These are phyloP conservation scores for Suillus americanus DNA, from an alignment of 768 basidiomycete genomes.

Conservation along the genomic window DNA sequence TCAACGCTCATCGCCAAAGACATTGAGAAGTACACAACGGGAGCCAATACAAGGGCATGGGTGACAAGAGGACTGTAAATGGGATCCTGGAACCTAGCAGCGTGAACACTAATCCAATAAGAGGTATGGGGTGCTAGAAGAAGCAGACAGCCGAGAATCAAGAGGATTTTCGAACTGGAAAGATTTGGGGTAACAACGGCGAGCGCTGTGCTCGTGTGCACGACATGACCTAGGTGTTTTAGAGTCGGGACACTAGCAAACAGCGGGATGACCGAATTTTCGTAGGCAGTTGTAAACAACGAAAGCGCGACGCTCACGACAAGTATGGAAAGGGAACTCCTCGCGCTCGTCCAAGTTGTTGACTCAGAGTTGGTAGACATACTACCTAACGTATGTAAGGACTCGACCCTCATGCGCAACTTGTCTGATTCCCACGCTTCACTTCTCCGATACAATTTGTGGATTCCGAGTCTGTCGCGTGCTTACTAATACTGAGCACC, in stretches of 20 bases:
- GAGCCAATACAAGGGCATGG: conserved; percentile 56
- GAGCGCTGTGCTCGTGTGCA: conserved; percentile 37
- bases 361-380: conserved; percentile 7
- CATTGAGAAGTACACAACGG: conserved; percentile 52
- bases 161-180: conserved; percentile 21
- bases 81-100: conserved; percentile 52
- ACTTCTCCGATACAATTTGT: too few relatives aligned
- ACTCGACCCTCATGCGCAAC: too few relatives aligned
- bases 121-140: conserved; percentile 58
- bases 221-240: conserved; percentile 43
- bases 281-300: conserved; percentile 60
- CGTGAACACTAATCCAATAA: conserved; percentile 64
- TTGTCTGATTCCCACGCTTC: too few relatives aligned
- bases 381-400: neutral
- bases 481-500: too few relatives aligned
- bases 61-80: conserved; percentile 58
- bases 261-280: conserved; percentile 63
- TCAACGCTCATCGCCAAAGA: conserved; percentile 42
- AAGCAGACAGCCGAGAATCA: conserved; percentile 40
- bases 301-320: conserved; percentile 41
- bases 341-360: conserved; percentile 14
- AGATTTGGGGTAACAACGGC: conserved; percentile 32
- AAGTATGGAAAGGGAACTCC: conserved; percentile 26
- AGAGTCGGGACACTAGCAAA: conserved; percentile 63
- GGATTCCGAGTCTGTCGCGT: too few relatives aligned